Evolutionary conservation across 768 basidiomycete genomes (phyloP).

Genomic region (Lentinula sp.): DNA sequence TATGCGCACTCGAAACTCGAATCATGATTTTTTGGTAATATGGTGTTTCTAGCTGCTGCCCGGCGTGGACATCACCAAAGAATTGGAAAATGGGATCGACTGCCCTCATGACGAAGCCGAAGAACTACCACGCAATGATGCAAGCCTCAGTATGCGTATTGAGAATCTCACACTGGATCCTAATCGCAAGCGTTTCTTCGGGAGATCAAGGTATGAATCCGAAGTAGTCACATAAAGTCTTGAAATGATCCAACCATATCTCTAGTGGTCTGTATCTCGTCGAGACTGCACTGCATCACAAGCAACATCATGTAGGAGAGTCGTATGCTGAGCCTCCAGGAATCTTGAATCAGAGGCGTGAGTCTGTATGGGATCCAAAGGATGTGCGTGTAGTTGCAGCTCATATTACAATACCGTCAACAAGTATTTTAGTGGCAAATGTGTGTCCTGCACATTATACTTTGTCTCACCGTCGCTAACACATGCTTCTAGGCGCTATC

Average conservation of each 20-base stretch:
- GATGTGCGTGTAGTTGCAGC: constrained; percentile 32
- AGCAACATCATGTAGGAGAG: constrained; percentile 44
- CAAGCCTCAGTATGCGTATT: constrained; percentile 25
- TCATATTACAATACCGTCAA: background rate
- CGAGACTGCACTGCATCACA: constrained; percentile 51
- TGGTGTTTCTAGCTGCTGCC: constrained; percentile 37
- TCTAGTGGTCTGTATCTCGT: constrained; percentile 44
- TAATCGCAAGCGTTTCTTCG: constrained; percentile 37
- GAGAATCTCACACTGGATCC: constrained; percentile 31
- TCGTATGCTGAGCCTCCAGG: constrained; percentile 14
- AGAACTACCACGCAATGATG: constrained; percentile 23
- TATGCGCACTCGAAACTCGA: constrained; percentile 14
- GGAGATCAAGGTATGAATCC: constrained; percentile 32
- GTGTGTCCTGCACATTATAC: background rate
- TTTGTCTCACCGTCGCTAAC: background rate
- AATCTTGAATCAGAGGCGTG: constrained; percentile 25
- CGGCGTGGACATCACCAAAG: constrained; percentile 55
- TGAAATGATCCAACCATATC: background rate
- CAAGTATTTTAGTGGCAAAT: constrained; percentile 24
- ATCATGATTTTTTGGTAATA: background rate
- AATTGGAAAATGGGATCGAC: constrained; percentile 39
- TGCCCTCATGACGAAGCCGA: constrained; percentile 10
- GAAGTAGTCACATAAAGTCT: background rate
- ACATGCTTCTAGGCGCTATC: background rate
- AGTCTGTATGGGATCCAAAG: constrained; percentile 43